Conservation (phyloP, 2,329 filamentous ascomycete species). For the Microdochium bolleyi region DNA sequence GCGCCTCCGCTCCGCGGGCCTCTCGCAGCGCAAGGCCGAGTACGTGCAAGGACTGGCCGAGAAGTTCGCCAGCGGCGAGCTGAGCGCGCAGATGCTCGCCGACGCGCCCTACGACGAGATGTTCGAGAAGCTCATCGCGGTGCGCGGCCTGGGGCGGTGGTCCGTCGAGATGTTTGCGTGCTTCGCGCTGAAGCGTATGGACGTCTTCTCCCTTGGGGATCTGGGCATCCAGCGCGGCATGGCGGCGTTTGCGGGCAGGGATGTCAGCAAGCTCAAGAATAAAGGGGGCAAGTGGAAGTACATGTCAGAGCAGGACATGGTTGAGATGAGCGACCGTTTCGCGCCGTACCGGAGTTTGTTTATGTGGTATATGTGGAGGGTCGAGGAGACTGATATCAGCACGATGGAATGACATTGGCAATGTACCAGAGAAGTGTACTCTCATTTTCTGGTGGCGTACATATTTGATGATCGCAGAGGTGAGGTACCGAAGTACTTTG, state of each 20-base stretch:
- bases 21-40: constrained; percentile 92
- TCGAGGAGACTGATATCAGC: constrained; percentile 70
- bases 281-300: constrained; percentile 95
- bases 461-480: too few species aligned
- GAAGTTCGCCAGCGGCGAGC: constrained; percentile 68
- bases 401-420: constrained; percentile 35
- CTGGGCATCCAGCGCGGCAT: constrained; percentile 92
- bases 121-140: constrained; percentile 71
- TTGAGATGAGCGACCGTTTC: constrained; percentile 71
- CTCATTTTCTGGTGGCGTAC: too few species aligned
- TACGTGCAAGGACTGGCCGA: constrained; percentile 81
- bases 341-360: constrained; percentile 84
- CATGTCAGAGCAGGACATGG: constrained; percentile 90
- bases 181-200: constrained; percentile 88
- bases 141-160: constrained; percentile 83
- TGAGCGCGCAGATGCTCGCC: constrained; percentile 68
- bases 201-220: constrained; percentile 89
- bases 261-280: constrained; percentile 75
- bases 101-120: constrained; percentile 80
- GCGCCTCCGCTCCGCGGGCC: constrained; percentile 71
- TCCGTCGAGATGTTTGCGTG: constrained; percentile 97
- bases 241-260: constrained; percentile 76
- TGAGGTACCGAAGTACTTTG: too few species aligned
- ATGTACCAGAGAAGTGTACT: too few species aligned
- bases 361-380: constrained; percentile 98